Base-by-base conservation (phyloP, 345 rosid species). In the Sapria himalayana region DNA sequence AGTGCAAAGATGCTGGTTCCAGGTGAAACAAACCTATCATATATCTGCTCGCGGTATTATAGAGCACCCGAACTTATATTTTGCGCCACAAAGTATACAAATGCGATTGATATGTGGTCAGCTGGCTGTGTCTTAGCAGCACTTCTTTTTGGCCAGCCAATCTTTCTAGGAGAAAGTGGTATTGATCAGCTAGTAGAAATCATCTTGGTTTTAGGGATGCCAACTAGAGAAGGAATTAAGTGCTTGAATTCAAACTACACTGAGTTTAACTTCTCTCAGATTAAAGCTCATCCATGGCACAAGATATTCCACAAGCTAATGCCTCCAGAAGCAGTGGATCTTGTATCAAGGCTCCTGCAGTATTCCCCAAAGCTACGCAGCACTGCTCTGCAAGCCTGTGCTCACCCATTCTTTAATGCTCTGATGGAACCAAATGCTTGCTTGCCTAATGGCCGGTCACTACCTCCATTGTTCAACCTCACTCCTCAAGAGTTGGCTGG, bases 401-500 rank as follows among this genome's bases (percentile, higher is more conserved):
- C 70, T 11, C 81, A 74, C 57, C 72, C 81, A 11, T 74, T 74
- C 63, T 74, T 74, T 38, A 74, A 74, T 48, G 81, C 70, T 33
- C 77, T 74, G 6, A 62, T 76, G 35, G 77, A 70, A 39, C 70
- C 77, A 27, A 70, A 66, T 37, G 68, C 70, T 5, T 72, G 77
- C 37, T 57, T 74, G 36, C 68, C 74, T 19, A 74, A 64, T 27
- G 70, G 77, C 18, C 67, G 77, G 7, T 68, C 70, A 2, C 56
- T 70, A 43, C 81, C 81, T 0, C 70, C 74, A 33, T 65, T 74
- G 32, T 74, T 74, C 56, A 65, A 74, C 62, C 70, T 74, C 54
- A 74, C n/a, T n/a, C n/a, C n/a, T n/a, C n/a, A n/a, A 91, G 99
- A 91, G 59, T 58, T 91, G 67, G 74, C 69, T 18, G 94, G 94